Evolutionary conservation across 768 basidiomycete species (phyloP), one percentile per base, ranked within the genome.

Genomic region (Lentinula sp.): DNA sequence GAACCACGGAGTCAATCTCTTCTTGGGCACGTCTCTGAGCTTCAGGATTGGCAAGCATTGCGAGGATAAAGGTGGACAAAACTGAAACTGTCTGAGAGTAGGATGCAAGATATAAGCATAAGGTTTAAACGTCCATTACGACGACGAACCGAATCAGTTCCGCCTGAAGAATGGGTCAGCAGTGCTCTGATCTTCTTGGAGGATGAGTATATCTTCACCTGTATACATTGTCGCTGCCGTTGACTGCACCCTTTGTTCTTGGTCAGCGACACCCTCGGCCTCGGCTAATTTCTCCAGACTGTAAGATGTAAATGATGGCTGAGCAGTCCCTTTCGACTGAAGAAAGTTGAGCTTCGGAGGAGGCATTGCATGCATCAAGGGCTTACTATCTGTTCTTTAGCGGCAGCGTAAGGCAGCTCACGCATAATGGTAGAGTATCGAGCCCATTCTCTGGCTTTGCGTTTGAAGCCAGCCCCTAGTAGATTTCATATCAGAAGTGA

Each of bases 401-500:
- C 61, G 8, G 61, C 61, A 15, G 55, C 59, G 40, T 64, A 68
- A 8, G 67, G 65, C 8, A 55, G 21, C 4, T 66, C 62, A 7
- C 58, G 28, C 58, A 64, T 62, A 15, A 40, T 37, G 39, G 43
- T 61, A 42, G 63, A 55, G 49, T 61, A 59, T 23, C 60, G 42
- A 3, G 50, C 49, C 64, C 72, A 71, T 18, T 56, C 18, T 35
- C 37, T 45, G 1, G 73, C 75, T 32, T 68, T 61, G 5, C 64
- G 66, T 48, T 72, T 66, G 65, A 78, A 78, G 1, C 69, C 66
- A 1, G 69, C 68, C 1, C 78, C 70, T 32, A 67, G 42, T 67
- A 68, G 68, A 16, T 43, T 59, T 31, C 73, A 45, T 67, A 46
- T 16, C 28, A 55, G 21, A 6, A 5, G 35, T 31, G 13, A 35